A percentile compares a stretch with the other conserved stretches of the same genome.
Conservation (phyloP, 2,329 filamentous ascomycete species). For the Venturia pyrina region DNA sequence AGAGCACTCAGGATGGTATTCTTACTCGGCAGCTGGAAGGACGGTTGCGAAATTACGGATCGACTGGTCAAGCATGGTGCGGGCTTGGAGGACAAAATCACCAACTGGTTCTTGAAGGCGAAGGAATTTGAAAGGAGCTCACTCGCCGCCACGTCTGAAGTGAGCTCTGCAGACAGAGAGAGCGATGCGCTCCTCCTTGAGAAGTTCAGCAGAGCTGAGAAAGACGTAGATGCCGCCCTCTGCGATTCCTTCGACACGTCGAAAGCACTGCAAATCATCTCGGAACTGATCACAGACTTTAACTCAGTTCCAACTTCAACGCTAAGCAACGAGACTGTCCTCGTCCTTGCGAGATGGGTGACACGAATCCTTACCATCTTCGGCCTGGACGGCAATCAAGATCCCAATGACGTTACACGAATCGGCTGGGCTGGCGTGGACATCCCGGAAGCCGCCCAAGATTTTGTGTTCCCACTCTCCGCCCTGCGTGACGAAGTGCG, state of each 20-base stretch:
- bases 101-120: conserved; percentile 56
- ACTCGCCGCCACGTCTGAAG: conserved; percentile 1
- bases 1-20: conserved; percentile 78
- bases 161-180: conserved; percentile 6
- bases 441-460: conserved; percentile 48
- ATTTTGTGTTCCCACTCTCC: conserved; percentile 51
- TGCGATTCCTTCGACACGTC: conserved; percentile 84
- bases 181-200: conserved; percentile 34
- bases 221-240: conserved; percentile 54
- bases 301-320: conserved; percentile 43
- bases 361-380: conserved; percentile 78
- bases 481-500: conserved; percentile 48
- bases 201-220: conserved; percentile 44
- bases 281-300: conserved; percentile 65
- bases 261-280: conserved; percentile 65
- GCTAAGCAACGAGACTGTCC: conserved; percentile 37
- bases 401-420: conserved; percentile 29
- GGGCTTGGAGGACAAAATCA: conserved; percentile 71
- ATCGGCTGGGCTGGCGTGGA: conserved; percentile 59
- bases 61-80: conserved; percentile 67
- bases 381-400: conserved; percentile 57
- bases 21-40: conserved; percentile 78
- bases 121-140: conserved; percentile 37
- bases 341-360: conserved; percentile 61
- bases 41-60: conserved; percentile 81